These are phyloP conservation scores for Triticum urartu DNA, from an alignment of 176 grass and related monocot genomes.

Conservation along the genomic window DNA sequence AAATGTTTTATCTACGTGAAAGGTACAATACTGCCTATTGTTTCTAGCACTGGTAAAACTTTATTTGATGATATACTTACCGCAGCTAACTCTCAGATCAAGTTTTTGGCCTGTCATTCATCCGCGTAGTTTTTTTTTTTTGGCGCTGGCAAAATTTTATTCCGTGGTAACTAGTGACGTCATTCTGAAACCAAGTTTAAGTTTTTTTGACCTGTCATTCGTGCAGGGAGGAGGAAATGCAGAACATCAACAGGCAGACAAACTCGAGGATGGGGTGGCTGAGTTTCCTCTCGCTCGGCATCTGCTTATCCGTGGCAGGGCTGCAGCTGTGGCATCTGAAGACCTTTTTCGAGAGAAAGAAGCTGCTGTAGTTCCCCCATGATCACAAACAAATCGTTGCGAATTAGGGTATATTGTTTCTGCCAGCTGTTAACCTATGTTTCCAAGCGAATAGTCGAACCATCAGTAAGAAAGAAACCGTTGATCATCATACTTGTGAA, in stretches of 20 bases:
- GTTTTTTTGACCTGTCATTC: not conserved
- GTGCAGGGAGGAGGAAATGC: conserved; percentile 95
- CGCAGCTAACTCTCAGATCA: not conserved
- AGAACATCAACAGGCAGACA: conserved; percentile 79
- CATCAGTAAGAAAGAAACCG: conserved; percentile 20
- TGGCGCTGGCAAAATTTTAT: not conserved
- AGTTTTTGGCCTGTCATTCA: not conserved
- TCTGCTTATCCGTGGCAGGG: conserved; percentile 83
- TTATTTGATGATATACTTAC: not conserved
- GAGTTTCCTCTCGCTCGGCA: conserved; percentile 69
- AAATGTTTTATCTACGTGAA: conserved; percentile 91
- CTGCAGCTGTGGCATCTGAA: conserved; percentile 94
- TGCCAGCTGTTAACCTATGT: conserved; percentile 14
- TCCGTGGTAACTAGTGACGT: not conserved
- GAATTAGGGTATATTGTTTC: conserved; percentile 8
- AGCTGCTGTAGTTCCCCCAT: conserved; percentile 60
- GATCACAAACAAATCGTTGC: not conserved
- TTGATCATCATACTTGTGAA: not conserved
- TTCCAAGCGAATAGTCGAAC: not conserved
- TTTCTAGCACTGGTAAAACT: not conserved
- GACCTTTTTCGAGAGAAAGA: conserved; percentile 99
- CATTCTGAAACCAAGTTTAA: not conserved
- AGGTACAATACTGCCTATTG: conserved; percentile 44
- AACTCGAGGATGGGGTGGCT: conserved; percentile 96
- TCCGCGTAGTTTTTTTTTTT: not conserved